Percentiles rank a stretch among this genome's conserved stretches.
phyloP scores from a whole-genome alignment of 1,284 basidiomycete genomes.

The Ganoderma sp. region DNA sequence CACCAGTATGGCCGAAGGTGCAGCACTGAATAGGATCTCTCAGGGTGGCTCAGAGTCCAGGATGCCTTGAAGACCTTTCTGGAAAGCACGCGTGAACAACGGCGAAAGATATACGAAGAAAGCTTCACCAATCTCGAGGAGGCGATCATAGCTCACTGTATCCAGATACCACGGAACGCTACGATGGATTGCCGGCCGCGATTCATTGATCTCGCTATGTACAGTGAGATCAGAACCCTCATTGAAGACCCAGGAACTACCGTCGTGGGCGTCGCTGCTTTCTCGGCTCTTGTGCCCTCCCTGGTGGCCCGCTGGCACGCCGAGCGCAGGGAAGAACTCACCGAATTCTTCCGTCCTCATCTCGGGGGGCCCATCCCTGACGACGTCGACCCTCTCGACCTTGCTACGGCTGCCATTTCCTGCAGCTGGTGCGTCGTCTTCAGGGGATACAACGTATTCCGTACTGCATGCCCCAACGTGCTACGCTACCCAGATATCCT shows the following conservation, averaged over 20 bases:
- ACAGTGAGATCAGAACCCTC: background rate
- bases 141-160: too few relatives aligned
- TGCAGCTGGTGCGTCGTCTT: background rate
- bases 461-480: background rate
- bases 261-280: background rate
- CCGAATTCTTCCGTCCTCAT: background rate
- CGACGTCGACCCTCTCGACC: background rate
- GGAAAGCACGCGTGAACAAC: background rate
- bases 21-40: background rate
- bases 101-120: background rate
- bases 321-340: background rate
- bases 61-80: background rate
- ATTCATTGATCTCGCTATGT: background rate
- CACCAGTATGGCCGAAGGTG: background rate
- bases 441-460: background rate
- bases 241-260: background rate
- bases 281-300: background rate
- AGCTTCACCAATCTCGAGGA: too few relatives aligned
- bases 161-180: too few relatives aligned
- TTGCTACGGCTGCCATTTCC: background rate
- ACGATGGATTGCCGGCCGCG: background rate
- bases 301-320: background rate
- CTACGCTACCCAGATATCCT: conserved; percentile 5
- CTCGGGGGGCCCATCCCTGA: background rate
- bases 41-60: background rate